phyloP scores from a whole-genome alignment of 2,329 filamentous ascomycete genomes.

The Hymenoscyphus fraxineus region DNA sequence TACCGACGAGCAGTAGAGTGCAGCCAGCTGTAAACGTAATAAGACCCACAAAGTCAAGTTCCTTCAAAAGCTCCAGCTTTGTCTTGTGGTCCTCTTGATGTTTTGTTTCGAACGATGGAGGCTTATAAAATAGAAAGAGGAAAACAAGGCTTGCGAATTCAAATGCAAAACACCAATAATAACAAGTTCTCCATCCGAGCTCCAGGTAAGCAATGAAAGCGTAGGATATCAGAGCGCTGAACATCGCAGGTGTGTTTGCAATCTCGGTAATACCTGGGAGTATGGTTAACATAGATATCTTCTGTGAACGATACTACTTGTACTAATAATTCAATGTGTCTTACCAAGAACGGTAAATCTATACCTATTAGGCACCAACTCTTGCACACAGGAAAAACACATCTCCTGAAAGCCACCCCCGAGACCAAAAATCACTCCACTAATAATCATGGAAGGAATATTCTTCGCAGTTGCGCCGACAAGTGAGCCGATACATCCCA shows the following conservation, averaged over 20 bases:
- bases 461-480: conserved; percentile 39
- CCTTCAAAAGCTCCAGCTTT: conserved; percentile 37
- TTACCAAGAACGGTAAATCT: conserved; percentile 21
- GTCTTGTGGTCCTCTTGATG: conserved; percentile 36
- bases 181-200: conserved; percentile 34
- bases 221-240: conserved; percentile 33
- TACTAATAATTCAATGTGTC: neutral
- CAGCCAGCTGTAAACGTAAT: conserved; percentile 33
- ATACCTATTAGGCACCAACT: conserved; percentile 39
- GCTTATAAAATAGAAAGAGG: conserved; percentile 44
- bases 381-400: conserved; percentile 37
- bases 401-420: conserved; percentile 39
- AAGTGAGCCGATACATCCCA: conserved; percentile 37
- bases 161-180: conserved; percentile 37
- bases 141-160: conserved; percentile 29
- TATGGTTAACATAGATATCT: neutral
- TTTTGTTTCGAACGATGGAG: conserved; percentile 38
- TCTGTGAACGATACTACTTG: neutral
- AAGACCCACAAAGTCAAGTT: conserved; percentile 45
- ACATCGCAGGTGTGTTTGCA: conserved; percentile 35
- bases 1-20: conserved; percentile 32
- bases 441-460: conserved; percentile 41
- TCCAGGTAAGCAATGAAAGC: conserved; percentile 33
- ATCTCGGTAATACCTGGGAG: conserved; percentile 20
- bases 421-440: conserved; percentile 40